Base-by-base conservation (phyloP, 108 stramenopile species). In the Epithemia pelagica region DNA sequence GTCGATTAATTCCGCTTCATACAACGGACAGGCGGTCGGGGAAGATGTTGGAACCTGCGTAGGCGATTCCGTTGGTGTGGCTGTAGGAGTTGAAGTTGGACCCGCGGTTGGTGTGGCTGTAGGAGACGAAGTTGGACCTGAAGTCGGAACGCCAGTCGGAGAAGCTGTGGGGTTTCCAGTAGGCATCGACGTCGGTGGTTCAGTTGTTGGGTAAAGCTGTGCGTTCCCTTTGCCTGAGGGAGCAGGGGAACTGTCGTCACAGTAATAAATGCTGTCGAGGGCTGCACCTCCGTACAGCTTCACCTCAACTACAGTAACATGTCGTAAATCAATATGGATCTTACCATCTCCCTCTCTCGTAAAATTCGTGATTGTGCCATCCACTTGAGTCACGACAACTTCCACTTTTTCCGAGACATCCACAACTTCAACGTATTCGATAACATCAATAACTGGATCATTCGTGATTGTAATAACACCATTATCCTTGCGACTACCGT, bases 61-160 rank as follows among this genome's bases (percentile, higher is more conserved):
- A 19, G 62, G 62, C 23, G 32, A 23, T 1, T 2, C 1, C 2
- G 29, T 63, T 1, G 62, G 62, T 30, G 19, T 28, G 18, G 19
- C 25, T 23, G 31, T 58, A 19, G 58, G 57, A 23, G 10, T 22
- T 20, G 58, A 23, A 31, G 31, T 58, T 2, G 58, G 57, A 23
- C 5, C n/a, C 15, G 28, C n/a, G 22, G 29, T 67, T 3, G 66
- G 66, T 24, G 58, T 15, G 18, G n/a, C 21, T 32, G 30, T 64
- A 7, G 66, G 66, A 21, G 24, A 28, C 19, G 8, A 15, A 28
- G 58, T 67, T 3, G 58, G 58, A 5, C 18, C 29, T 7, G 55
- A 8, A 21, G 58, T 67, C 2, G 64, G 66, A 28, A 21, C 58
- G 20, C 22, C 24, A 23, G 58, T 67, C 2, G 66, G 58, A 28